Conservation (phyloP, 805 yeast genomes). For the Brettanomyces bruxellensis region DNA sequence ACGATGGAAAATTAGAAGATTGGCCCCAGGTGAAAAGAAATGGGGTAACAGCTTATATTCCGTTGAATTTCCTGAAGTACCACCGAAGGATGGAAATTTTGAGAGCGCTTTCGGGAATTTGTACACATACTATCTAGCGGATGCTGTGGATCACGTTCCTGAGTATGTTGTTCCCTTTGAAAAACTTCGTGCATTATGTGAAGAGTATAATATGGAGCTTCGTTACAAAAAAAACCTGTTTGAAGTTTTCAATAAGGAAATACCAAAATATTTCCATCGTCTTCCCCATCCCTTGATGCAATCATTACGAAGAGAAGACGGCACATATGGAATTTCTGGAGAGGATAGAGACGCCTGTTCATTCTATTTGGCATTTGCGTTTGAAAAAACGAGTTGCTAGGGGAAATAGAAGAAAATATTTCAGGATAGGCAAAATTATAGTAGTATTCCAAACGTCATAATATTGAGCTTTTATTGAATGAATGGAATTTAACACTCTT, state of each 20-base stretch:
- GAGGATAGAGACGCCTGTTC: slow-evolving; percentile 81
- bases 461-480: no score
- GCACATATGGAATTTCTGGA: slow-evolving; percentile 79
- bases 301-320: slow-evolving; percentile 68
- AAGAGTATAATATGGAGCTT: slow-evolving; percentile 69
- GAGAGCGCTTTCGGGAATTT: slow-evolving; percentile 73
- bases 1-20: slow-evolving; percentile 49
- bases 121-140: slow-evolving; percentile 74
- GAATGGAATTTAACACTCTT: no score
- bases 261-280: slow-evolving; percentile 52
- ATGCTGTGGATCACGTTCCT: slow-evolving; percentile 94
- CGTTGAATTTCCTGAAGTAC: slow-evolving; percentile 70
- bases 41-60: slow-evolving; percentile 86
- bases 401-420: background rate
- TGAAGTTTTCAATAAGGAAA: slow-evolving; percentile 73
- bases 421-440: no score
- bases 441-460: no score
- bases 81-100: slow-evolving; percentile 70
- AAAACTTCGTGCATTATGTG: slow-evolving; percentile 71
- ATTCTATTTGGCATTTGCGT: slow-evolving; percentile 79
- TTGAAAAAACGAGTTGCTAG: slow-evolving; percentile 38
- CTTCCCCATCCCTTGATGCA: slow-evolving; percentile 52
- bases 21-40: slow-evolving; percentile 40
- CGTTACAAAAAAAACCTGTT: slow-evolving; percentile 68
- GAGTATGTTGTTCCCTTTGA: slow-evolving; percentile 97